Conservation (phyloP, 148 eudicot genomes). For the Fagopyrum esculentum region DNA sequence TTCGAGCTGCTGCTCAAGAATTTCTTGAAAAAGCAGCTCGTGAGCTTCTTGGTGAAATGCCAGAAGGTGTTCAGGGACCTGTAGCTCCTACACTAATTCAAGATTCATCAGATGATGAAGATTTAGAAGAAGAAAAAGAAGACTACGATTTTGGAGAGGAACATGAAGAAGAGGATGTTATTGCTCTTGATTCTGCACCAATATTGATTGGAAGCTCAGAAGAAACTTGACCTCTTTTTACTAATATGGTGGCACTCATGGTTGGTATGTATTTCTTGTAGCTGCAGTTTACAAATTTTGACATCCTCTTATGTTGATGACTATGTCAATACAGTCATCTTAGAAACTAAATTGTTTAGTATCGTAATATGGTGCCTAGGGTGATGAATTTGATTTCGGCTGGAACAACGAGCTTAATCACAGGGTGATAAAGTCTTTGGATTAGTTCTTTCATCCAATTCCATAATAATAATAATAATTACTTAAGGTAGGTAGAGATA, state of each 20-base stretch:
- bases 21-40: constrained; percentile 93
- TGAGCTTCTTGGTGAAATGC: constrained; percentile 76
- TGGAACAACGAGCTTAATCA: neutral
- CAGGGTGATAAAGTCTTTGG: neutral
- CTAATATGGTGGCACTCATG: constrained; percentile 6
- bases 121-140: neutral
- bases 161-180: constrained; percentile 7
- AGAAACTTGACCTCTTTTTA: neutral
- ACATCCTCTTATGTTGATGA: neutral
- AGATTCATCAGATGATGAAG: constrained; percentile 12
- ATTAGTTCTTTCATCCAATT: neutral
- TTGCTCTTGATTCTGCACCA: neutral
- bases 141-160: constrained; percentile 8
- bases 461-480: neutral
- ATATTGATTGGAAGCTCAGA: constrained; percentile 6
- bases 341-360: neutral
- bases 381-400: neutral
- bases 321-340: neutral
- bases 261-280: neutral
- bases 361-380: neutral
- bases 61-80: constrained; percentile 65
- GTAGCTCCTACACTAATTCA: constrained; percentile 30
- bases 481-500: too few species aligned
- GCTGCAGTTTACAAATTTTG: neutral
- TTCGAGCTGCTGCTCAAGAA: constrained; percentile 78